Percentiles rank a stretch among this genome's conserved stretches.
Conservation (phyloP, 805 yeast species). For the Pichia pseudocactophila region DNA sequence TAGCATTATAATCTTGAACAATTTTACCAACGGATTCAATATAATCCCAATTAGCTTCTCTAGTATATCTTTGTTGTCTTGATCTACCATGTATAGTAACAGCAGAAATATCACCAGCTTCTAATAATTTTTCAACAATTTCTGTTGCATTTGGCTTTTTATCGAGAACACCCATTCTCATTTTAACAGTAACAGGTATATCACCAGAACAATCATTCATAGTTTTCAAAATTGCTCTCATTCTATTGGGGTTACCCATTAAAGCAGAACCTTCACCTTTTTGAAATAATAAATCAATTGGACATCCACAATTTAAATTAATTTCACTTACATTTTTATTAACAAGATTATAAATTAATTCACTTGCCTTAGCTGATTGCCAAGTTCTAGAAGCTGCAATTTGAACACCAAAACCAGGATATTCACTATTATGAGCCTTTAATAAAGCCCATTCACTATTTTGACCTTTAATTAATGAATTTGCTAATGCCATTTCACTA, state of each 20-base stretch:
- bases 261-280: slow-evolving; percentile 95
- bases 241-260: slow-evolving; percentile 78
- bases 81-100: slow-evolving; percentile 94
- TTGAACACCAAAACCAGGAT: slow-evolving; percentile 89
- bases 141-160: slow-evolving; percentile 79
- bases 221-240: slow-evolving; percentile 69
- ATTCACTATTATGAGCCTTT: slow-evolving; percentile 74
- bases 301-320: slow-evolving; percentile 94
- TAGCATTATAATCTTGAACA: slow-evolving; percentile 50
- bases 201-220: slow-evolving; percentile 90
- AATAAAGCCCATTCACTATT: slow-evolving; percentile 97
- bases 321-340: slow-evolving; percentile 60
- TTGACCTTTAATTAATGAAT: slow-evolving; percentile 82
- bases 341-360: slow-evolving; percentile 52
- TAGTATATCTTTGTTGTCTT: slow-evolving; percentile 89
- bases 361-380: slow-evolving; percentile 93
- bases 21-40: slow-evolving; percentile 62
- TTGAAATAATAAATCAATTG: slow-evolving; percentile 86
- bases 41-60: slow-evolving; percentile 89
- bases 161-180: slow-evolving; percentile 87
- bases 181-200: slow-evolving; percentile 82
- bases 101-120: slow-evolving; percentile 66
- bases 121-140: slow-evolving; percentile 58
- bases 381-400: slow-evolving; percentile 86
- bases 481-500: slow-evolving; percentile 86